Evolutionary conservation across 2,329 filamentous ascomycete species (phyloP).

Genomic region (Simplicillium aogashimaense): DNA sequence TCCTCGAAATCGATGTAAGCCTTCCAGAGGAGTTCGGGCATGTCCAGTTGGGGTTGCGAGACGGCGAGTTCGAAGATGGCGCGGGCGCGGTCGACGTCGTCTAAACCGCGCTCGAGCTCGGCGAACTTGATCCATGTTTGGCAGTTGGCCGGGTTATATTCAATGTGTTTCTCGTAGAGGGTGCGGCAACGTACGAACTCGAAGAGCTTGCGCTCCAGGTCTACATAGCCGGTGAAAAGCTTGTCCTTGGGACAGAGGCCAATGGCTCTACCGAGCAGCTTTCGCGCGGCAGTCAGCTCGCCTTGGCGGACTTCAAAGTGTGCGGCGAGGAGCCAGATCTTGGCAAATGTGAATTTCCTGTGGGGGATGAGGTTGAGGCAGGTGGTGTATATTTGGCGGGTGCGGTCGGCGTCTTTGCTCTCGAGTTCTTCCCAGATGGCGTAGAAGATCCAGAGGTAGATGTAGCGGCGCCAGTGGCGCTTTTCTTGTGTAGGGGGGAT

Average conservation of each 20-base stretch:
- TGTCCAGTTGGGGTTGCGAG: conserved; percentile 73
- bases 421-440: conserved; percentile 91
- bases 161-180: conserved; percentile 87
- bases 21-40: conserved; percentile 98
- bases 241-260: conserved; percentile 96
- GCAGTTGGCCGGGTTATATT: conserved; percentile 83
- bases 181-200: conserved; percentile 88
- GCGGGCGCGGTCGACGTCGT: conserved; percentile 78
- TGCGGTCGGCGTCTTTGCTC: conserved; percentile 65
- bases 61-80: conserved; percentile 91
- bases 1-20: conserved; percentile 98
- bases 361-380: conserved; percentile 84
- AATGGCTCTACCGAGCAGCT: conserved; percentile 80
- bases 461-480: conserved; percentile 92
- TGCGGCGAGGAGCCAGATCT: conserved; percentile 88
- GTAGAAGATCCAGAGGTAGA: conserved; percentile 97
- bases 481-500: conserved; percentile 94
- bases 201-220: conserved; percentile 85
- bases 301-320: conserved; percentile 88
- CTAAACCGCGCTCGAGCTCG: conserved; percentile 81
- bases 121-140: conserved; percentile 96
- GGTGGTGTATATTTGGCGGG: conserved; percentile 83
- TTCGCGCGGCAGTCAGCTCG: conserved; percentile 70
- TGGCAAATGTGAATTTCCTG: conserved; percentile 95
- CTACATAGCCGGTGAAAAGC: conserved; percentile 87